phyloP scores from a whole-genome alignment of 1,139 yeast genomes.

The Suhomyces ambrosiae region DNA sequence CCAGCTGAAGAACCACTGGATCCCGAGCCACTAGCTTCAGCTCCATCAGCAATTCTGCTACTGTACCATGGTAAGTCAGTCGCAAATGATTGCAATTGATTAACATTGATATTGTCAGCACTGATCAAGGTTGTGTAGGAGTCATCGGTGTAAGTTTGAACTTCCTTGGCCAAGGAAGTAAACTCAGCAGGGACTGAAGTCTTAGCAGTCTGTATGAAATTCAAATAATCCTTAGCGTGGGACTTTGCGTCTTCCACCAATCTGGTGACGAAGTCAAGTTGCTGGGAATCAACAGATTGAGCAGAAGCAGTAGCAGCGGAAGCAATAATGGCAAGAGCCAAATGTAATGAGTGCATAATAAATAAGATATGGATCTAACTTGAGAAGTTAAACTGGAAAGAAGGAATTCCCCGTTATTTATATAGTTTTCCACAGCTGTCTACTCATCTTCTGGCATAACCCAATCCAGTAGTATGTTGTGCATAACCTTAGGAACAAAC shows the following conservation, averaged over 20 bases:
- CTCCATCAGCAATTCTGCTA: slow-evolving; percentile 23
- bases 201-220: slow-evolving; percentile 26
- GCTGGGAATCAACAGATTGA: slow-evolving; percentile 11
- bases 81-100: slow-evolving; percentile 34
- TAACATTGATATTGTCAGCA: slow-evolving; percentile 19
- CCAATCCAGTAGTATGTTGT: background rate
- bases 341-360: slow-evolving; percentile 8
- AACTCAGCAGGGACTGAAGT: slow-evolving; percentile 27
- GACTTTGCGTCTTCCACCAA: slow-evolving; percentile 30
- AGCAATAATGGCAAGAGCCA: slow-evolving; percentile 5
- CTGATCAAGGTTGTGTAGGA: slow-evolving; percentile 42
- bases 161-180: slow-evolving; percentile 27
- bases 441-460: background rate
- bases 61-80: slow-evolving; percentile 45
- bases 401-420: background rate
- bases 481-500: slow-evolving; percentile 3
- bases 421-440: slow-evolving; percentile 3
- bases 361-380: background rate
- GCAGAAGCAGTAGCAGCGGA: slow-evolving; percentile 6
- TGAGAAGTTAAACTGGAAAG: too few relatives aligned
- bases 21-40: slow-evolving; percentile 9
- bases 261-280: slow-evolving; percentile 30
- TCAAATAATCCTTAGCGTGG: slow-evolving; percentile 25
- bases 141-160: slow-evolving; percentile 40
- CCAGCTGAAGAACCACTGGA: slow-evolving; percentile 16